Base-by-base conservation (phyloP, 2,329 filamentous ascomycete species). In the Amauroascus niger region DNA sequence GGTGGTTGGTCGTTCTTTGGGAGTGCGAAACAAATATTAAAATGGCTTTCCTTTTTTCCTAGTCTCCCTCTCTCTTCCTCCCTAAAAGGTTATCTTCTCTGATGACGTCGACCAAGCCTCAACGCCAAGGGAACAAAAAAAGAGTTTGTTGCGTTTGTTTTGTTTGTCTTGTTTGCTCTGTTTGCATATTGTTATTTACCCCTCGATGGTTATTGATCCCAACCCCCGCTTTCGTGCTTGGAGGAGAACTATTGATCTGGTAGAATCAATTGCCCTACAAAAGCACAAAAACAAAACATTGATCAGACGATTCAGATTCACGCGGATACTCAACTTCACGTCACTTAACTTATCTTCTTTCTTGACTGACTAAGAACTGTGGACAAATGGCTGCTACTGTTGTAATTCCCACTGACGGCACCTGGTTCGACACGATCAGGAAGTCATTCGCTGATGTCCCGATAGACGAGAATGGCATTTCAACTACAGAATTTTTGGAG, bases 401-500 rank as follows among this genome's bases (percentile, higher is more conserved):
- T 49, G 74, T 78, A 37, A 68, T 69, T 55, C 82, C 84, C 54
- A 71, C 80, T 47, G 84, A 82, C 60, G 79, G 80, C 64, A 95
- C 89, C 64, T 89, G 90, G 76, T 85, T 97, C 73, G 83, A 94
- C 68, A 87, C 83, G 63, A 79, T 94, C 71, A 86, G 87, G 76
- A 79, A 79, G 69, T 91, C 86, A 64, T 98, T 95, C 75, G 77
- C 79, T 59, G 81, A 91, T 63, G 91, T 97, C 52, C 83, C 87
- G 13, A 72, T 95, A 63, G 84, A 87, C 62, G 83, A 82, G 72
- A 85, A 88, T 74, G 86, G 83, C 57, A 83, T 97, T 65, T 74
- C 81, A 52, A 97, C 93, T 45, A 80, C 80, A 55, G 82, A 94
- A 69, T 98, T 97, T 73, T 84, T 97, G 59, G 87, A 95, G 61